These are phyloP conservation scores for Coemansia pectinata DNA, from an alignment of 192 early-diverging fungal species.

Conservation along the genomic window DNA sequence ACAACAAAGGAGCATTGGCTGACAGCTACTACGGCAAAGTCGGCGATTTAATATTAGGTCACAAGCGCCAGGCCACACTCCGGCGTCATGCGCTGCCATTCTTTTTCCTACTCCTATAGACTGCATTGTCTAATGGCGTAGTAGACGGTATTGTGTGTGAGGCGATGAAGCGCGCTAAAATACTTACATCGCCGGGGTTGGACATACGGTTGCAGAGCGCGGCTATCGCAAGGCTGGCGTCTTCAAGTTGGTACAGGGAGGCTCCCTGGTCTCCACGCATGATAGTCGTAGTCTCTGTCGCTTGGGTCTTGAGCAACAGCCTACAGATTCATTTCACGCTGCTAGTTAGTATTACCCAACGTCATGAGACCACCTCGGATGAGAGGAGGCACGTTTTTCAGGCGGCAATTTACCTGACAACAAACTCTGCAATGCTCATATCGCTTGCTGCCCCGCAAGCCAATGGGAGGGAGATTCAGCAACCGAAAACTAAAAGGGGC, in stretches of 20 bases:
- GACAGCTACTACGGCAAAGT: neutral
- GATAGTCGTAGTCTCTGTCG: conserved; percentile 1
- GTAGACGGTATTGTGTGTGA: neutral
- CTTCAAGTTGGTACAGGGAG: conserved; percentile 42
- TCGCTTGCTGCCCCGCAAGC: neutral
- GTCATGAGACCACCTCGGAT: neutral
- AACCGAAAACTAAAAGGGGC: neutral
- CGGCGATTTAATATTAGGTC: conserved; percentile 3
- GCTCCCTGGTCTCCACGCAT: conserved; percentile 42
- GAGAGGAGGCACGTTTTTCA: neutral
- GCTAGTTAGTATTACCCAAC: neutral
- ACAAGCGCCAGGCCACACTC: neutral
- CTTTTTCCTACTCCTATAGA: neutral
- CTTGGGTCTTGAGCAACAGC: conserved; percentile 9
- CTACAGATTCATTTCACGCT: conserved; percentile 6
- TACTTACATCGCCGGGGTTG: conserved; percentile 35
- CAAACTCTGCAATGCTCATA: neutral
- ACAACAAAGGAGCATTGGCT: neutral
- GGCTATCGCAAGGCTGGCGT: conserved; percentile 39
- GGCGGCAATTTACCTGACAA: neutral
- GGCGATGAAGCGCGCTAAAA: neutral
- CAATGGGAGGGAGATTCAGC: neutral
- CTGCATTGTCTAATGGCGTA: neutral
- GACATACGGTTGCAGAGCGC: conserved; percentile 38
- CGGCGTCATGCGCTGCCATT: neutral